phyloP scores from a whole-genome alignment of 768 basidiomycete species.

The Leccinellum albellum region DNA sequence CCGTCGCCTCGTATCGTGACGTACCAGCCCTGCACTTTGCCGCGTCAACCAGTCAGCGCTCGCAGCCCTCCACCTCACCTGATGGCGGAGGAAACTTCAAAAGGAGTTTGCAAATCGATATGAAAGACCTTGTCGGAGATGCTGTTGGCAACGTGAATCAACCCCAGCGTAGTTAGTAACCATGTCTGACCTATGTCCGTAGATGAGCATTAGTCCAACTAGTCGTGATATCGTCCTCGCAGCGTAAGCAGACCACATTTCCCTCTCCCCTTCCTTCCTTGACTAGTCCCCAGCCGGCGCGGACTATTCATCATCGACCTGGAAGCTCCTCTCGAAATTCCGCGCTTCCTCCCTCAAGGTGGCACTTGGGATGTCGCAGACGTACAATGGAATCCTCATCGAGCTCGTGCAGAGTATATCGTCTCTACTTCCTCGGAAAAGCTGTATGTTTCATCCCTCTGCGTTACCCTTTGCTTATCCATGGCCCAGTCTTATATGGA shows the following conservation, averaged over 20 bases:
- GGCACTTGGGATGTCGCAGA: conserved; percentile 96
- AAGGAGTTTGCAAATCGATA: conserved; percentile 66
- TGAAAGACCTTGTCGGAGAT: conserved; percentile 76
- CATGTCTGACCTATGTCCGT: conserved; percentile 5
- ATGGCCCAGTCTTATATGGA: conserved; percentile 79
- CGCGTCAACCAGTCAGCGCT: conserved; percentile 6
- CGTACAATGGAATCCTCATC: conserved; percentile 90
- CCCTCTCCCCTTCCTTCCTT: background rate
- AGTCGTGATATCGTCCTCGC: conserved; percentile 88
- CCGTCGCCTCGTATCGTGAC: conserved; percentile 28
- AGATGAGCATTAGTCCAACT: conserved; percentile 92
- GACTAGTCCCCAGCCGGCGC: conserved; percentile 50
- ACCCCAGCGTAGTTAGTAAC: background rate
- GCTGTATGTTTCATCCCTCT: conserved; percentile 48
- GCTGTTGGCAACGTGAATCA: conserved; percentile 76
- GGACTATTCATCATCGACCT: conserved; percentile 96
- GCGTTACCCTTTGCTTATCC: background rate
- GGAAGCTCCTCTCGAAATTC: conserved; percentile 78
- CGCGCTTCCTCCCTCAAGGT: conserved; percentile 92
- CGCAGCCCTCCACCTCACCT: conserved; percentile 26
- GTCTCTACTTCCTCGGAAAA: conserved; percentile 88
- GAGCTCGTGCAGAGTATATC: conserved; percentile 70
- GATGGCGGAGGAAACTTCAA: conserved; percentile 62
- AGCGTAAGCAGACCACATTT: conserved; percentile 48
- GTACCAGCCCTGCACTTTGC: conserved; percentile 23